These are phyloP conservation scores for Sporothrix mexicana DNA, from an alignment of 2,329 filamentous ascomycete genomes.

Conservation along the genomic window DNA sequence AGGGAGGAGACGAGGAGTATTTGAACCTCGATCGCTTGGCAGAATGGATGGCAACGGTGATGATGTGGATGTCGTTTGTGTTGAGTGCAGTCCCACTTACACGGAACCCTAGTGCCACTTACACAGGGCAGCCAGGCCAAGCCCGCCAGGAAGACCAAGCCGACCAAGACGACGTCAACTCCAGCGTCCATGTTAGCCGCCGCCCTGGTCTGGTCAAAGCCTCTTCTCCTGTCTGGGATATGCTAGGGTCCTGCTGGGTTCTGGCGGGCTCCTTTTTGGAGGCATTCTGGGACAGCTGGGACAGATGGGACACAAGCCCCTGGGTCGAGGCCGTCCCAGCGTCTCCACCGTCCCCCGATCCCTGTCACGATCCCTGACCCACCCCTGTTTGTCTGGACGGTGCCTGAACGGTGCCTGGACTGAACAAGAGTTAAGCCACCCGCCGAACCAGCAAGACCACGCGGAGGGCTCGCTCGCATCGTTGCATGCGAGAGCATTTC, in stretches of 20 bases:
- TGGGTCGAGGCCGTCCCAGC: constrained; percentile 9
- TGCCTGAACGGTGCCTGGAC: neutral
- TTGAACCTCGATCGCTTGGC: constrained; percentile 24
- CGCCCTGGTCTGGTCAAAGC: constrained; percentile 26
- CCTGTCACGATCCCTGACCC: constrained; percentile 18
- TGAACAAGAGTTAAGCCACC: constrained; percentile 13
- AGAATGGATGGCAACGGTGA: neutral
- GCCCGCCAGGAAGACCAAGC: no score
- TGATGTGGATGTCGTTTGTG: constrained; percentile 1
- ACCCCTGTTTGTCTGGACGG: constrained; percentile 16
- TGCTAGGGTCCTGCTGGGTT: neutral
- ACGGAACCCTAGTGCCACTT: constrained; percentile 1
- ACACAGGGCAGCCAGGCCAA: neutral
- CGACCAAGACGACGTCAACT: constrained; percentile 13
- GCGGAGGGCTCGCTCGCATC: neutral
- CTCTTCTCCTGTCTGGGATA: constrained; percentile 24
- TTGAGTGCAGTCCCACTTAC: constrained; percentile 19
- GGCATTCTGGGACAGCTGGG: constrained; percentile 1
- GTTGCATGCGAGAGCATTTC: constrained; percentile 1
- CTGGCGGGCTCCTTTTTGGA: no score
- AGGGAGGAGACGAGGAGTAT: constrained; percentile 28
- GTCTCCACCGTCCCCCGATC: constrained; percentile 9
- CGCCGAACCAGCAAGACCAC: constrained; percentile 21
- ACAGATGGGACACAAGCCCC: constrained; percentile 17
- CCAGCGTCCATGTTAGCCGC: constrained; percentile 22